A percentile compares a stretch with the other conserved stretches of the same genome.
These are phyloP conservation scores for Lactarius akahatsu DNA, from an alignment of 768 basidiomycete species.

Conservation along the genomic window DNA sequence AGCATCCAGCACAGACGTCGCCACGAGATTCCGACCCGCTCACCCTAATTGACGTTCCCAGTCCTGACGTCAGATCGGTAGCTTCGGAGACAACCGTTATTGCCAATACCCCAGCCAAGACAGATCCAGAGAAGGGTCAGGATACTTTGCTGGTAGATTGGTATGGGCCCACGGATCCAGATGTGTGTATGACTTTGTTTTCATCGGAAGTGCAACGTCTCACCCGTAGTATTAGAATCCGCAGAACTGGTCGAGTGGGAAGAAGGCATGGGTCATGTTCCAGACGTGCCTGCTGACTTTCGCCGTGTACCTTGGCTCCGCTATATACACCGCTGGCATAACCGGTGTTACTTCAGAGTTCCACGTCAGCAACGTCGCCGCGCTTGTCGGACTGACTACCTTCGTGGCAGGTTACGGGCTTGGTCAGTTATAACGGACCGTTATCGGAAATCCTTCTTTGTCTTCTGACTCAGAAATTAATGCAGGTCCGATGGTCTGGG, in stretches of 20 bases:
- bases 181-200: constrained; percentile 13
- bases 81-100: constrained; percentile 1
- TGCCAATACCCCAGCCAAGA: not conserved
- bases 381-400: constrained; percentile 36
- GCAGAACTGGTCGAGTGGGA: constrained; percentile 36
- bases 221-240: constrained; percentile 8
- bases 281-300: constrained; percentile 39
- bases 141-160: constrained; percentile 34
- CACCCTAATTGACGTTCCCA: not conserved
- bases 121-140: constrained; percentile 17
- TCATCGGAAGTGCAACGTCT: not conserved
- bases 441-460: not conserved
- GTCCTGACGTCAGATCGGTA: constrained; percentile 1
- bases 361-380: constrained; percentile 34
- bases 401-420: constrained; percentile 34
- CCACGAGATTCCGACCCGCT: not conserved
- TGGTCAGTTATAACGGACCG: constrained; percentile 23
- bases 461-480: not conserved
- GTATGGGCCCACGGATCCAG: constrained; percentile 31
- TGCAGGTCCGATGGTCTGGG: constrained; percentile 35
- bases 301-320: constrained; percentile 39
- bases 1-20: constrained; percentile 12
- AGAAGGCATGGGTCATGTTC: constrained; percentile 36
- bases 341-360: constrained; percentile 33
- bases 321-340: constrained; percentile 37